A percentile compares a stretch with the other conserved stretches of the same genome.
phyloP scores from a whole-genome alignment of 805 yeast species.

The Kuraishia piskuri region DNA sequence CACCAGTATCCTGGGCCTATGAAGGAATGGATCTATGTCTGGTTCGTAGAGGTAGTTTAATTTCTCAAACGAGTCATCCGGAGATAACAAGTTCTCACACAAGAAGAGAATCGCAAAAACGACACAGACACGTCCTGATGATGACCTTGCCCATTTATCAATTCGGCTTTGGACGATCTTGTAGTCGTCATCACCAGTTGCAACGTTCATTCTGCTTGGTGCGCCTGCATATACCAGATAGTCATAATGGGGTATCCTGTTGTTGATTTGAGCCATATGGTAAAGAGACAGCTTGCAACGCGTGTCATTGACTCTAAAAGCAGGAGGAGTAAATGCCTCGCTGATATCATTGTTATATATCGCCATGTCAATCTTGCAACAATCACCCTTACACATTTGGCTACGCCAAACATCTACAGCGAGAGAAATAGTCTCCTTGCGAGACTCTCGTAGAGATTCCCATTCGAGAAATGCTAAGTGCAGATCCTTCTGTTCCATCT shows the following conservation, averaged over 20 bases:
- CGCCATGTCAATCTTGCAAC: slow-evolving; percentile 1
- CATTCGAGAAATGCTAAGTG: slow-evolving; percentile 37
- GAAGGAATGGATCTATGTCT: slow-evolving; percentile 19
- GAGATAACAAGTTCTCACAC: slow-evolving; percentile 42
- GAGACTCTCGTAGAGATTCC: slow-evolving; percentile 25
- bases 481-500: slow-evolving; percentile 47
- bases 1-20: slow-evolving; percentile 28
- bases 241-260: slow-evolving; percentile 62
- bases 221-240: slow-evolving; percentile 71
- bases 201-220: slow-evolving; percentile 61
- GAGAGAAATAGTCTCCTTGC: slow-evolving; percentile 57
- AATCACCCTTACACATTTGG: slow-evolving; percentile 21
- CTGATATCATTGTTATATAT: not conserved
- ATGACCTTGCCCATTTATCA: slow-evolving; percentile 35
- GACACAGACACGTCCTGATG: slow-evolving; percentile 37
- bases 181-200: slow-evolving; percentile 42
- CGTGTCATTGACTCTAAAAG: slow-evolving; percentile 15
- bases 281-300: slow-evolving; percentile 54
- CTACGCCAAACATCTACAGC: slow-evolving; percentile 59
- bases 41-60: slow-evolving; percentile 24
- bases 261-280: slow-evolving; percentile 58
- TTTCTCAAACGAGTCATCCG: slow-evolving; percentile 13
- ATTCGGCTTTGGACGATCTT: slow-evolving; percentile 37
- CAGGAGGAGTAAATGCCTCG: not conserved
- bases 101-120: slow-evolving; percentile 49